A percentile compares a stretch with the other conserved stretches of the same genome.
Evolutionary conservation across 2,329 filamentous ascomycete genomes (phyloP).

Genomic region (Microsporum canis): DNA sequence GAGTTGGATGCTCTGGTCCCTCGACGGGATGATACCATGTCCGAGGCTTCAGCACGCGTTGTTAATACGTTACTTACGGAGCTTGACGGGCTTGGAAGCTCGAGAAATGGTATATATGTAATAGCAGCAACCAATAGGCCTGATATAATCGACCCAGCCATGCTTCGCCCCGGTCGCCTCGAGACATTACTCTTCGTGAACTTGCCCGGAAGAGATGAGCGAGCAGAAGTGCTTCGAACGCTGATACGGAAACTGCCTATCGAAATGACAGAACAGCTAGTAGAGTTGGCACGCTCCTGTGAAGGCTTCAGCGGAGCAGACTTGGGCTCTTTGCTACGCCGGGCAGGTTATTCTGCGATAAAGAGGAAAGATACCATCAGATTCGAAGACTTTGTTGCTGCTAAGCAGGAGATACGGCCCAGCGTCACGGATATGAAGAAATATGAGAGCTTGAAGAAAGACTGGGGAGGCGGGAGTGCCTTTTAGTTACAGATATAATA

Average conservation of each 20-base stretch:
- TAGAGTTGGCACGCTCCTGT: slow-evolving; percentile 59
- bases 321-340: slow-evolving; percentile 46
- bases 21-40: slow-evolving; percentile 62
- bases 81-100: slow-evolving; percentile 67
- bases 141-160: slow-evolving; percentile 92
- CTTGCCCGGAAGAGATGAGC: slow-evolving; percentile 64
- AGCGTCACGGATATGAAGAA: slow-evolving; percentile 48
- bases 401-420: slow-evolving; percentile 31
- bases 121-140: slow-evolving; percentile 91
- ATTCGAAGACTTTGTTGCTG: slow-evolving; percentile 33
- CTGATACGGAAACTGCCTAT: slow-evolving; percentile 42
- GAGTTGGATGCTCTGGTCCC: slow-evolving; percentile 90
- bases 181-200: slow-evolving; percentile 85
- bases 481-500: not conserved
- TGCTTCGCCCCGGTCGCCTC: slow-evolving; percentile 81
- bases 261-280: slow-evolving; percentile 45
- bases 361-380: slow-evolving; percentile 39
- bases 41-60: slow-evolving; percentile 74
- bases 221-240: slow-evolving; percentile 74
- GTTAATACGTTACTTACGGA: slow-evolving; percentile 94
- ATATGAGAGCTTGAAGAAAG: slow-evolving; percentile 45
- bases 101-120: slow-evolving; percentile 77
- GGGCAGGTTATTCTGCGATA: slow-evolving; percentile 49
- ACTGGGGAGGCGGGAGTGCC: slow-evolving; percentile 34
- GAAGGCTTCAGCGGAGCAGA: slow-evolving; percentile 65